phyloP scores from a whole-genome alignment of 2,329 filamentous ascomycete species.

The Fusarium sp. region DNA sequence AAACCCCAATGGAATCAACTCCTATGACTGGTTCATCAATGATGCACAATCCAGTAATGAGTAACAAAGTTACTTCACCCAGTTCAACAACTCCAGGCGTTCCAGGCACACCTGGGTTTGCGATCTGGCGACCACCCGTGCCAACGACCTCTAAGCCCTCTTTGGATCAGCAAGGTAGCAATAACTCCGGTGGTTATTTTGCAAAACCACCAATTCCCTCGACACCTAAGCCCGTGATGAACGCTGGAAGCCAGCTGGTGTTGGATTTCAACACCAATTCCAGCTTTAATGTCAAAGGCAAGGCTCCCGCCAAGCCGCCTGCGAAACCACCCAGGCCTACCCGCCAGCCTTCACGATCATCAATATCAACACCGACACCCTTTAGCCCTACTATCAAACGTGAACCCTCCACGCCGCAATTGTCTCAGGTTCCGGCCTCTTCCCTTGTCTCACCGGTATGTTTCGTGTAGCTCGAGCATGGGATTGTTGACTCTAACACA shows the following conservation, averaged over 20 bases:
- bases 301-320: conserved; percentile 51
- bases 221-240: conserved; percentile 53
- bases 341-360: conserved; percentile 42
- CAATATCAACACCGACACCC: conserved; percentile 36
- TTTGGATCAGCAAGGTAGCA: conserved; percentile 38
- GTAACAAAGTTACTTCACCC: conserved; percentile 37
- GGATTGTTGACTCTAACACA: conserved; percentile 10
- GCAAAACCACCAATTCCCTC: conserved; percentile 54
- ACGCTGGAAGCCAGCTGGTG: conserved; percentile 51
- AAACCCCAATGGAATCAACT: conserved; percentile 42
- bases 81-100: conserved; percentile 33
- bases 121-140: conserved; percentile 53
- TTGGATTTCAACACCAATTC: conserved; percentile 52
- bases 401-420: conserved; percentile 48
- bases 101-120: conserved; percentile 53
- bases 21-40: conserved; percentile 43
- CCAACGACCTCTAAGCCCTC: conserved; percentile 44
- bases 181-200: conserved; percentile 46
- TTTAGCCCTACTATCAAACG: conserved; percentile 47
- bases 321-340: conserved; percentile 43
- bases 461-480: not conserved
- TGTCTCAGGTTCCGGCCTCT: conserved; percentile 42
- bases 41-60: conserved; percentile 40
- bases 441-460: conserved; percentile 46
- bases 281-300: conserved; percentile 49